These are phyloP conservation scores for Taphrina pruni DNA, from an alignment of 1,139 yeast species.

Conservation along the genomic window DNA sequence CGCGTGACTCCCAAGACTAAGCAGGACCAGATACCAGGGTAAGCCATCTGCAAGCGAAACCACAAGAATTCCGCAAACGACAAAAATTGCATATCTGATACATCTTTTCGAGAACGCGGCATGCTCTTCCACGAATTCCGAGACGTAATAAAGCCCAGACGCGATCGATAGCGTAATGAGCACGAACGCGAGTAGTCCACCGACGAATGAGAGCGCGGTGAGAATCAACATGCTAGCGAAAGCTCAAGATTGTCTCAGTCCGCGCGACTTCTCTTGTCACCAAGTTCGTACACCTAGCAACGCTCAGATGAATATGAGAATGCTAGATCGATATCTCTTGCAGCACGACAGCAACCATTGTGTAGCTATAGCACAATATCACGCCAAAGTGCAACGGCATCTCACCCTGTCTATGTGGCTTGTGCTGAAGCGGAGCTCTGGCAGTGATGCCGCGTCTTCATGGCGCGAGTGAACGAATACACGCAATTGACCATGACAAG, in stretches of 20 bases:
- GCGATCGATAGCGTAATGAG: slow-evolving; percentile 77
- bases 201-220: slow-evolving; percentile 52
- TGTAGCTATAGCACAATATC: too few relatives aligned
- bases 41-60: slow-evolving; percentile 75
- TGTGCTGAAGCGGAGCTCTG: background rate
- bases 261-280: too few relatives aligned
- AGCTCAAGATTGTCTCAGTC: background rate
- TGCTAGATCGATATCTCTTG: too few relatives aligned
- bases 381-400: too few relatives aligned
- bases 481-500: background rate
- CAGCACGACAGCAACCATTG: too few relatives aligned
- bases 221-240: slow-evolving; percentile 27
- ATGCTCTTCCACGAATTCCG: slow-evolving; percentile 93
- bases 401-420: background rate
- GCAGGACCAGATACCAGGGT: slow-evolving; percentile 68
- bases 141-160: slow-evolving; percentile 85
- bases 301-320: too few relatives aligned
- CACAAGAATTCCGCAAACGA: slow-evolving; percentile 62
- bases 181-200: slow-evolving; percentile 74
- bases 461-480: slow-evolving; percentile 4
- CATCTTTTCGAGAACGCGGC: slow-evolving; percentile 80
- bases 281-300: too few relatives aligned
- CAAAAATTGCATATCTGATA: slow-evolving; percentile 66
- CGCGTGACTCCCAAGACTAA: slow-evolving; percentile 72
- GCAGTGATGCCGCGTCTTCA: slow-evolving; percentile 7